Evolutionary conservation across 2,329 filamentous ascomycete genomes (phyloP), one percentile per base, ranked within the genome.

Genomic region (Microdochium nivale): DNA sequence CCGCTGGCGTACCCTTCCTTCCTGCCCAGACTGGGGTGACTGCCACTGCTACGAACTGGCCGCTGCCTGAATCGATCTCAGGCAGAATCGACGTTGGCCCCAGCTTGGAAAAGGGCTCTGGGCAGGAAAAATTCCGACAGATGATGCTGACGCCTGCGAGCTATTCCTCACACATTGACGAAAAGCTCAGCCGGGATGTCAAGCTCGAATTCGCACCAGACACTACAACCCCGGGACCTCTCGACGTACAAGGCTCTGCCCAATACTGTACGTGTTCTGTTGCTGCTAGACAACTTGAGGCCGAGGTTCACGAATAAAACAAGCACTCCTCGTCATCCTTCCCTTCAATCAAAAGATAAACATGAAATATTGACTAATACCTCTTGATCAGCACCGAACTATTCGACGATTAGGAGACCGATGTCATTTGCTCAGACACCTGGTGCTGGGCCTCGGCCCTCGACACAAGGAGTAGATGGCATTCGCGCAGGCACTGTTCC

Each of bases 111-210:
- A 59, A 59, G 53, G 60, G 59, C 33, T 64, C 61, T 37, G 57
- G 58, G 5, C 60, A 62, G 49, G 59, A 64, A 47, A 59, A 60
- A 9, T 61, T 64, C 49, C 59, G 59, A 16, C 55, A 59, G 40
- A 47, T 62, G 13, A 52, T 64, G 32, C 27, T 47, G 47, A 43
- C 25, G 16, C 25, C 30, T n/a, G 21, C 25, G 2, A 49, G 32
- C 14, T 13, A 4, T n/a, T 21, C 49, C 16, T 23, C 44, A 23
- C 21, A 25, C 25, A 30, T 35, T 3, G n/a, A 23, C 19, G 43
- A n/a, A 7, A 37, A 16, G 5, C 7, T 11, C 40, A 19, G 23
- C 5, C 40, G 23, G 13, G 19, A 19, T 13, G 19, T 44, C 40
- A 44, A 44, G 40, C 8, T 19, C 5, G 40, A 44, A 24, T 44